Evolutionary conservation across 176 grass and related monocot genomes (phyloP), one percentile per base, ranked within the genome.

Genomic region (Aechmea fasciata): DNA sequence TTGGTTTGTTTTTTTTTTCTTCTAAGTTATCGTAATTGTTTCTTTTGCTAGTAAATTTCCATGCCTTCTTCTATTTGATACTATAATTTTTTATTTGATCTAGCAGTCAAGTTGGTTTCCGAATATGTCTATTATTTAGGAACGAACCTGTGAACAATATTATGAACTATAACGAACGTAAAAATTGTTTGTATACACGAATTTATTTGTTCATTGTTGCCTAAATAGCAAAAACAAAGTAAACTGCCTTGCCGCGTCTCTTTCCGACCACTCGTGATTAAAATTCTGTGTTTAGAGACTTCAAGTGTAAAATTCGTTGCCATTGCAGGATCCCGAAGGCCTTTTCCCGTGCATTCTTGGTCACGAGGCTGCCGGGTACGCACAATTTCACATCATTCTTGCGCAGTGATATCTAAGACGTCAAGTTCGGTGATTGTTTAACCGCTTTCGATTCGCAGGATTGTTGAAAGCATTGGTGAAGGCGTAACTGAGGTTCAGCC

Each of bases 341-440:
- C 94, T 99, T 47, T 99, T 99, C 66, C 94, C 94, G 12, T 99
- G 94, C 87, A 90, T 99, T 76, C 94, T 99, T 67, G 94, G 94
- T 22, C 94, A 99, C 6, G 94, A 99, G 79, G 94, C 94, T 67
- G 89, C 94, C 17, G 94, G 94, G 94, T 99, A 74, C 73, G 70
- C 68, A 19, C 11, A 77, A 61, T 9, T 61, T 17, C 33, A 18
- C 55, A 61, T 18, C 15, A 61, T 61, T 20, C 7, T 22, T 61
- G 15, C 9, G n/a, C 17, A 11, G 55, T 22, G 33, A 41, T 61
- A 14, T 22, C 20, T 22, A 17, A 61, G 8, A 2, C 3, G 22
- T 11, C 15, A 2, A 20, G 20, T 10, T 17, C 3, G 20, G 55
- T 57, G 52, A 57, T 57, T 19, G 11, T 71, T 80, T 52, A 29